phyloP scores from a whole-genome alignment of 371 early-diverging fungal species.

The Amoeboaphelidium protococcarum region DNA sequence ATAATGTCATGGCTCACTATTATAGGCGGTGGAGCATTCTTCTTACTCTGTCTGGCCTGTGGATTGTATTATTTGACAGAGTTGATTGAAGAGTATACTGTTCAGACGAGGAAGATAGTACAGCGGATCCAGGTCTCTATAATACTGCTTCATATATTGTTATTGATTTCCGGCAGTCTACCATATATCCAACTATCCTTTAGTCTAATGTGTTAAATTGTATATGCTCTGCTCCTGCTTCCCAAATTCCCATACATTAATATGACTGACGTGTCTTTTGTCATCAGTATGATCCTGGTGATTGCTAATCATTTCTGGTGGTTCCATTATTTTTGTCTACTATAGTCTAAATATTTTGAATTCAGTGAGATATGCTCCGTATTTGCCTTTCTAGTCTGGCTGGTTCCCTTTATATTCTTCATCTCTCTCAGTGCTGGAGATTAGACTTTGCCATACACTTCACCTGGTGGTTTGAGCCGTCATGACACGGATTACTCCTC shows the following conservation, averaged over 20 bases:
- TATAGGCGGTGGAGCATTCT: too few species aligned
- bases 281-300: slow-evolving; percentile 46
- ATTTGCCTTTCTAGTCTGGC: slow-evolving; percentile 62
- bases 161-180: slow-evolving; percentile 35
- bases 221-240: slow-evolving; percentile 33
- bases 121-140: slow-evolving; percentile 14
- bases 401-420: slow-evolving; percentile 58
- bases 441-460: slow-evolving; percentile 38
- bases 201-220: slow-evolving; percentile 32
- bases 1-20: too few species aligned
- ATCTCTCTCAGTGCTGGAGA: slow-evolving; percentile 61
- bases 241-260: slow-evolving; percentile 40
- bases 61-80: slow-evolving; percentile 58
- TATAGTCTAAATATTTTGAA: slow-evolving; percentile 1
- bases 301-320: slow-evolving; percentile 53
- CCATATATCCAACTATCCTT: slow-evolving; percentile 30
- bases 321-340: slow-evolving; percentile 51
- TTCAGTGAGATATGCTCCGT: slow-evolving; percentile 55
- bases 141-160: slow-evolving; percentile 25
- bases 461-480: too few species aligned
- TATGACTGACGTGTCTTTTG: slow-evolving; percentile 26
- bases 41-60: too few species aligned
- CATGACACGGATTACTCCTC: too few species aligned
- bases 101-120: slow-evolving; percentile 32
- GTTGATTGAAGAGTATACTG: slow-evolving; percentile 46